Percentiles rank a stretch among this genome's conserved stretches.
Evolutionary conservation across 208 protist species (phyloP).

Genomic region (Crithidia thermophila): DNA sequence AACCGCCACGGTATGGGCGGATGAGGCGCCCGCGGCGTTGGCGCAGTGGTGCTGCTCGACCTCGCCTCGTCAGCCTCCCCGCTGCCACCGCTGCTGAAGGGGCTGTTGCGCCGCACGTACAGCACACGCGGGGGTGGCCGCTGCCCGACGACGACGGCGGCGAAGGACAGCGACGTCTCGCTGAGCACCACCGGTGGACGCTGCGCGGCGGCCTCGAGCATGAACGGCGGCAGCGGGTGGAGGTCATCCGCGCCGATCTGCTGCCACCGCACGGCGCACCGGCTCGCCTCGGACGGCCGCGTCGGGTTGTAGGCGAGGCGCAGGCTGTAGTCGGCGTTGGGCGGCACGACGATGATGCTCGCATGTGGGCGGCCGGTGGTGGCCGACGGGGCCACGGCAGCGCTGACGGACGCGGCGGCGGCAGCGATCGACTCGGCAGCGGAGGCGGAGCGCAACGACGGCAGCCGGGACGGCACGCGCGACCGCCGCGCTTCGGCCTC

Average conservation of each 20-base stretch:
- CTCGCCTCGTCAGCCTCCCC: not conserved
- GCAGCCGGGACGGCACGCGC: conserved; percentile 19
- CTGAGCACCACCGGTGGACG: conserved; percentile 43
- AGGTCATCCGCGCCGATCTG: conserved; percentile 75
- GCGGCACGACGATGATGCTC: conserved; percentile 27
- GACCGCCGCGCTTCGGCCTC: conserved; percentile 9
- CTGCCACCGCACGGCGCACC: conserved; percentile 60
- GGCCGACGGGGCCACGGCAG: not conserved
- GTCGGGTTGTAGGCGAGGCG: conserved; percentile 23
- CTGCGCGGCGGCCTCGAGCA: conserved; percentile 44
- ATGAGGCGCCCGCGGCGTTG: conserved; percentile 18
- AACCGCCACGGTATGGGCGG: conserved; percentile 28
- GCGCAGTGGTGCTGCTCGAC: too few species aligned
- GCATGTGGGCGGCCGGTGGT: not conserved
- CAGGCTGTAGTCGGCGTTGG: conserved; percentile 28
- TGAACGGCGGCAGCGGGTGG: conserved; percentile 70
- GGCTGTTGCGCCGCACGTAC: conserved; percentile 49
- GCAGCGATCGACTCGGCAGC: not conserved
- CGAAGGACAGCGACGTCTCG: conserved; percentile 41
- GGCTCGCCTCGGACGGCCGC: conserved; percentile 11
- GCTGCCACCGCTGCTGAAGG: not conserved
- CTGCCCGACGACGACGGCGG: conserved; percentile 57
- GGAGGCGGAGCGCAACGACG: conserved; percentile 13
- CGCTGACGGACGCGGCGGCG: not conserved
- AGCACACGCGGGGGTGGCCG: conserved; percentile 47